Base-by-base conservation (phyloP, 805 yeast genomes). In the Pichia ethanolica region DNA sequence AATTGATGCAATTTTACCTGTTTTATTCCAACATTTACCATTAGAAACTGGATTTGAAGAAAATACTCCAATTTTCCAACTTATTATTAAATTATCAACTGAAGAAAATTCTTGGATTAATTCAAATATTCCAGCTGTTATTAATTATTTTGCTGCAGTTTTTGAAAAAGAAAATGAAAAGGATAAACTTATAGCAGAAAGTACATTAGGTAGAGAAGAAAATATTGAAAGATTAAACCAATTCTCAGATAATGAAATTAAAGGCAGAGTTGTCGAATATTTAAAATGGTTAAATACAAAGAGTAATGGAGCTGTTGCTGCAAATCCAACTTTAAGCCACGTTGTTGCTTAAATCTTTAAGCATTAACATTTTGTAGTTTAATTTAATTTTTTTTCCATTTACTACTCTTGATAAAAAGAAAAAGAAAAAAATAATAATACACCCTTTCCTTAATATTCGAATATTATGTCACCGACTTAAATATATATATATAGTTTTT, bases 21-120 rank as follows among this genome's bases (percentile, higher is more conserved):
- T 75, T 27, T 73, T 93, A 61, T 71, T 90, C 53, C 70, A 75
- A 45, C 91, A 86, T 60, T 76, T 93, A 62, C 99, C 99, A 46
- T 77, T 93, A 63, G 79, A 82, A 63, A 81, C 89, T 47, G 97
- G 90, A 3, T 84, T 77, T 55, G 98, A 91, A 71, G 99, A 93
- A 71, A 89, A 93, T 71, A 79, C 82, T 33, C 97, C 98, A 47
- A 84, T 93, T 55, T 86, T 89, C 68, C 81, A 85, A 59, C 73
- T 90, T 56, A 75, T 93, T 49, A 72, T 86, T 63, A 76, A 78
- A 61, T 74, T 91, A 58, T 45, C 55, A 26, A 82, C 80, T 63
- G 67, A 75, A 50, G 77, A 79, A 56, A 76, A 83, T 65, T 74
- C 74, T 41, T 64, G 77, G 28, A 77, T 85, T 39, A 65, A 80